Conservation (phyloP, 1,139 yeast genomes). For the Kodamaea sp. region DNA sequence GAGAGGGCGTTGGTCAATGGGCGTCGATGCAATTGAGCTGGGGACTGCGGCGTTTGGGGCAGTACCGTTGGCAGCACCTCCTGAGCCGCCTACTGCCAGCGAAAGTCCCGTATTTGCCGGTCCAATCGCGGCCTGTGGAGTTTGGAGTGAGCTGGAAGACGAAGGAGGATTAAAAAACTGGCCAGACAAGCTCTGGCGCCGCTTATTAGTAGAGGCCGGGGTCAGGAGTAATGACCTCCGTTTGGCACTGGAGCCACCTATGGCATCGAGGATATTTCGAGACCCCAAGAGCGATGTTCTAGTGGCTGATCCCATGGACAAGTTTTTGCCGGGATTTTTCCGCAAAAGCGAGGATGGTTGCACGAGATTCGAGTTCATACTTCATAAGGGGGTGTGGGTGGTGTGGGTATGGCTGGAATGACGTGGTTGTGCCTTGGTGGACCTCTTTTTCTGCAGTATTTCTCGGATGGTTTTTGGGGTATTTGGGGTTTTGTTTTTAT, state of each 20-base stretch:
- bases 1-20: conserved; percentile 70
- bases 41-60: conserved; percentile 10
- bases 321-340: conserved; percentile 31
- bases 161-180: conserved; percentile 7
- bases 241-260: conserved; percentile 19
- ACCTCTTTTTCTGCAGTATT: background rate
- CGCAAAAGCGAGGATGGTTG: conserved; percentile 31
- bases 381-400: background rate
- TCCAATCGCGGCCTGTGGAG: conserved; percentile 12
- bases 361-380: conserved; percentile 12
- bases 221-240: conserved; percentile 40
- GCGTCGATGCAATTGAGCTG: conserved; percentile 5
- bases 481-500: conserved; percentile 1
- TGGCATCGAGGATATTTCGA: conserved; percentile 15
- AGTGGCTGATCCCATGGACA: conserved; percentile 39
- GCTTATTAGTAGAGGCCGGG: conserved; percentile 38
- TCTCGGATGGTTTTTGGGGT: background rate
- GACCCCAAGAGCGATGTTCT: conserved; percentile 30
- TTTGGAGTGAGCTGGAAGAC: conserved; percentile 17
- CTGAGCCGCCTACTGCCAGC: background rate
- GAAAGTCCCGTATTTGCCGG: too few relatives aligned
- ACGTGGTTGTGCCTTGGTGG: background rate
- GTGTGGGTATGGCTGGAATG: background rate
- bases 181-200: conserved; percentile 30
- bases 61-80: conserved; percentile 6